Evolutionary conservation across 257 asterid genomes (phyloP), one percentile per base, ranked within the genome.

Genomic region (Leonotis leonurus): DNA sequence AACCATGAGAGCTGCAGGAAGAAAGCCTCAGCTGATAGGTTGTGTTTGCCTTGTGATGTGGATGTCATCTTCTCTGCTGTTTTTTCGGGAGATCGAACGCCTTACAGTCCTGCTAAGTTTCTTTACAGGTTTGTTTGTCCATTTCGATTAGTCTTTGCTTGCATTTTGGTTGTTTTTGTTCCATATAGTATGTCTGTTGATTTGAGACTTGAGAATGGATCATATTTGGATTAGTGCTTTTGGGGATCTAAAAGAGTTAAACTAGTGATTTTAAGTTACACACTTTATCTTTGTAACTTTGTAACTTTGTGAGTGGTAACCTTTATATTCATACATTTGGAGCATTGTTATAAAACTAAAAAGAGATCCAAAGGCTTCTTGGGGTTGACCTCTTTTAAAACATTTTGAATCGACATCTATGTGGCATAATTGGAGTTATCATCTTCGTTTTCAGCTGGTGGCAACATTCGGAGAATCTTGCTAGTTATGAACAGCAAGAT

Each of bases 51-150:
- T 53, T 83, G 90, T 71, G 94, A 85, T 36, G 27, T 85, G 70
- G 86, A 85, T 78, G 81, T 54, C 26, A 71, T 85, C 10, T 85
- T 78, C 72, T 83, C 87, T 3, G 86, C 85, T 61, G 76, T 73
- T 56, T 85, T 76, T 62, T 83, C 94, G 1, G 94, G 90, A 0
- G 86, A 85, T 46, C 65, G 73, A 46, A 69, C 75, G 8, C 90
- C 90, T 49, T 85, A 78, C 46, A 85, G 90, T 53, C 94, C 94
- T 10, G 90, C 86, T 45, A 77, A 81, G 71, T 85, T 85, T 73
- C 94, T 85, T 59, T 85, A 78, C 79, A 83, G 94, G 94, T 85
- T 55, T 36, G 94, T 85, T 55, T 36, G 87, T 75, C 17, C 1
- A n/a, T 33, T 7, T 69, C 30, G 17, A 60, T 11, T 26, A 36